phyloP scores from a whole-genome alignment of 495 filamentous ascomycete species.

The Trichoderma reesei region DNA sequence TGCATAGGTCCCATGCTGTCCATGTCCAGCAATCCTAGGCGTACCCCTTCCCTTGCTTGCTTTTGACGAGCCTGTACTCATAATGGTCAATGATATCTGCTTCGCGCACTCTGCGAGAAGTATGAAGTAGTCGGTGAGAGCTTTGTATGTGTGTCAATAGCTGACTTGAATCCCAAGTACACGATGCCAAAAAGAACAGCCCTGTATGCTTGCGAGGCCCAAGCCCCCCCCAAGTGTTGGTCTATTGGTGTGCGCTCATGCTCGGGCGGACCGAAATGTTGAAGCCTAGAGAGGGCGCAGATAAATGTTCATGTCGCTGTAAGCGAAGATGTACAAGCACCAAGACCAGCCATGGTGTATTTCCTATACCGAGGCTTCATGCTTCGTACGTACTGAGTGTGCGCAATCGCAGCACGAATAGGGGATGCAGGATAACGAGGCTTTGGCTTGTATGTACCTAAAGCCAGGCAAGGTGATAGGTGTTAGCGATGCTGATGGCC shows the following conservation, averaged over 20 bases:
- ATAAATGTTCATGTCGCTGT: background rate
- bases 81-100: too few relatives aligned
- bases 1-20: background rate
- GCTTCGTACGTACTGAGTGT: too few relatives aligned
- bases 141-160: background rate
- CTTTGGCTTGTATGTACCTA: too few relatives aligned
- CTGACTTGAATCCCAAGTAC: background rate
- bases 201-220: background rate
- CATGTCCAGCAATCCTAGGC: background rate
- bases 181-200: background rate
- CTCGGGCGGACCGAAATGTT: background rate
- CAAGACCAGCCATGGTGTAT: too few relatives aligned
- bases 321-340: background rate
- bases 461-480: too few relatives aligned
- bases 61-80: too few relatives aligned
- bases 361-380: too few relatives aligned
- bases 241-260: background rate
- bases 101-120: too few relatives aligned
- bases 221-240: background rate
- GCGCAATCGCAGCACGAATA: too few relatives aligned
- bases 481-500: too few relatives aligned
- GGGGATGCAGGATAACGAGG: too few relatives aligned
- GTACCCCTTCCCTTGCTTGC: background rate
- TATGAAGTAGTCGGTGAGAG: too few relatives aligned
- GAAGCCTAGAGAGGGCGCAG: constrained; percentile 2